Percentiles rank a stretch among this genome's conserved stretches.
phyloP scores from a whole-genome alignment of 1,284 basidiomycete genomes.

The Cryptococcus sp. region DNA sequence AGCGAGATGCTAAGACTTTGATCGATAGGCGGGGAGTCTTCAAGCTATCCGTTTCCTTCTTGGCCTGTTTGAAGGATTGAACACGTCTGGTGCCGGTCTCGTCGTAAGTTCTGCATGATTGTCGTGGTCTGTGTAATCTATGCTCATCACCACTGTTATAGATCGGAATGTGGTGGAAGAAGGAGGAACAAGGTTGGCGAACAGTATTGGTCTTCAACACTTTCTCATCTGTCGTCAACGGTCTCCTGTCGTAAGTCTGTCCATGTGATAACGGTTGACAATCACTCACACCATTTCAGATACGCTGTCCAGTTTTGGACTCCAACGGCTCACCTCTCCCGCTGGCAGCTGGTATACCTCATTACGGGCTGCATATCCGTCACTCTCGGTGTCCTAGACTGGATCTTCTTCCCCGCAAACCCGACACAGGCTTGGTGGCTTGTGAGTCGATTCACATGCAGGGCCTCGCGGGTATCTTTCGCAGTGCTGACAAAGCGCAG shows the following conservation, averaged over 20 bases:
- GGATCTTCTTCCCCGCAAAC: neutral
- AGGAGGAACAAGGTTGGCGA: constrained; percentile 30
- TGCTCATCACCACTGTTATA: neutral
- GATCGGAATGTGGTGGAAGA: constrained; percentile 1
- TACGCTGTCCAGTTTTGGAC: constrained; percentile 14
- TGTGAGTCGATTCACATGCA: constrained; percentile 6
- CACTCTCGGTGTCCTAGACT: neutral
- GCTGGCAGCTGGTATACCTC: constrained; percentile 20
- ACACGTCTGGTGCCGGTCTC: constrained; percentile 3
- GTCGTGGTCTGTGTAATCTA: neutral
- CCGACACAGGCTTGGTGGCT: neutral
- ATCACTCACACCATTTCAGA: neutral
- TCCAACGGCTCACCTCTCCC: constrained; percentile 1
- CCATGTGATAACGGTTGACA: neutral
- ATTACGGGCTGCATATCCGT: constrained; percentile 4
- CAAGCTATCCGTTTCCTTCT: constrained; percentile 25
- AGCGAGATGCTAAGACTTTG: neutral
- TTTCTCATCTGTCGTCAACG: constrained; percentile 24
- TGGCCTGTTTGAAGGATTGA: constrained; percentile 24
- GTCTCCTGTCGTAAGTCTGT: constrained; percentile 14
- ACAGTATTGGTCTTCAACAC: constrained; percentile 35
- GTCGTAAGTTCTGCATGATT: neutral
- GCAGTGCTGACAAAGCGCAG: constrained; percentile 1
- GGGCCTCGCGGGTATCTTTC: neutral
- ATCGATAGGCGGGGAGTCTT: constrained; percentile 14